Base-by-base conservation (phyloP, 805 yeast genomes). In the Saturnispora zaruensis region DNA sequence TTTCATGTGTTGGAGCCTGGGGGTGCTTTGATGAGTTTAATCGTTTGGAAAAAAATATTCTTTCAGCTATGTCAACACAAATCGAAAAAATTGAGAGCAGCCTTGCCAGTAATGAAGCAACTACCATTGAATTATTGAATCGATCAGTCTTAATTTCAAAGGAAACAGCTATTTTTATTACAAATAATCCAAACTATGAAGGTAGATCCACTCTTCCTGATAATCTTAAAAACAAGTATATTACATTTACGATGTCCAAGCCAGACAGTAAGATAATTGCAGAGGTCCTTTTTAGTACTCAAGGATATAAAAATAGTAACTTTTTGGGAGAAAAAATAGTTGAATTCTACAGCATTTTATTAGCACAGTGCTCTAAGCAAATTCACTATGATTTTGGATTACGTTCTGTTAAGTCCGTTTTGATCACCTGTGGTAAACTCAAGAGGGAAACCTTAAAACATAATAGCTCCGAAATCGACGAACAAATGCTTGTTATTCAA, bases 21-120 rank as follows among this genome's bases (percentile, higher is more conserved):
- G 95, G 90, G 4, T 91, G 98, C 65, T 91, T 91, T 67, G 98
- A 91, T 64, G 98, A 91, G 63, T 90, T 91, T 60, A 91, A 91
- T 60, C 72, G 98, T 53, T 72, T 91, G 28, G 82, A 80, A 37
- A 77, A 76, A 51, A 74, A 73, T 13, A 83, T 82, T 51, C 68
- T 91, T 44, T 87, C 96, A 66, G 90, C 96, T 0, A 84, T 88
- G 0, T 83, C 97, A 0, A 78, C 91, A 0, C 87, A 83, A 57
- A 74, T 91, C 24, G 95, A 84, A 55, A 69, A 65, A 25, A 85
- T 89, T 36, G 91, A 87, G 58, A 56, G 60, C 6, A 83, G 83
- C 0, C 59, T 85, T 32, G 41, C 48, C 2, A 21, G 49, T 1
- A 26, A 54, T 45, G 32, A 33, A 1, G 25, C 57, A 0, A 52